Evolutionary conservation across 345 rosid species (phyloP).

Genomic region (Litchi chinensis): DNA sequence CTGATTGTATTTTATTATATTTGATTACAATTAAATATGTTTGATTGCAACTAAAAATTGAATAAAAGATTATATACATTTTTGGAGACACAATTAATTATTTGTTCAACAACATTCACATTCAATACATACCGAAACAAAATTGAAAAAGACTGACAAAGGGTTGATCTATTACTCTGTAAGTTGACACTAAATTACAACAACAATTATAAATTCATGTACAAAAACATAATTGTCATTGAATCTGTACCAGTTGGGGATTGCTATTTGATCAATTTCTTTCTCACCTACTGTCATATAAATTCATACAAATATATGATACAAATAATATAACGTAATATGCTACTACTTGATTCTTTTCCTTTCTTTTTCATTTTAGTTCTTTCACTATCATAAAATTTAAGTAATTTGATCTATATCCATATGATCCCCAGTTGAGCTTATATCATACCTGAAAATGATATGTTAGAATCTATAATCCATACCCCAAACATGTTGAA

Average conservation of each 20-base stretch:
- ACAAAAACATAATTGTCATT: not conserved
- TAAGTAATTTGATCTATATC: constrained; percentile 16
- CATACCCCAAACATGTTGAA: not conserved
- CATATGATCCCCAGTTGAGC: not conserved
- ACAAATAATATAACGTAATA: constrained; percentile 7
- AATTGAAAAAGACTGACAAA: not conserved
- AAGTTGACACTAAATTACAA: constrained; percentile 2
- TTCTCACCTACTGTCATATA: not conserved
- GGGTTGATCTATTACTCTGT: not conserved
- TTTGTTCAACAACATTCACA: no score
- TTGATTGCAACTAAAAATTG: no score
- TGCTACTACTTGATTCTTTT: not conserved
- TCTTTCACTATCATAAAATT: not conserved
- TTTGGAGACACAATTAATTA: no score
- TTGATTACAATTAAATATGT: no score
- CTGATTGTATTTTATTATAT: no score
- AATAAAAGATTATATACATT: no score
- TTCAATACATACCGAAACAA: not conserved
- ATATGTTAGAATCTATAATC: constrained; percentile 17
- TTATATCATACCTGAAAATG: constrained; percentile 34
- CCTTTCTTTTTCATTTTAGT: constrained; percentile 6
- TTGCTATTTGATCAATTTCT: constrained; percentile 1
- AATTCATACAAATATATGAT: constrained; percentile 17
- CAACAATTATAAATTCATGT: constrained; percentile 14
- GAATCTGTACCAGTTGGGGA: constrained; percentile 16